Base-by-base conservation (phyloP, 768 basidiomycete genomes). In the Boletus pseudo-olivaceus region DNA sequence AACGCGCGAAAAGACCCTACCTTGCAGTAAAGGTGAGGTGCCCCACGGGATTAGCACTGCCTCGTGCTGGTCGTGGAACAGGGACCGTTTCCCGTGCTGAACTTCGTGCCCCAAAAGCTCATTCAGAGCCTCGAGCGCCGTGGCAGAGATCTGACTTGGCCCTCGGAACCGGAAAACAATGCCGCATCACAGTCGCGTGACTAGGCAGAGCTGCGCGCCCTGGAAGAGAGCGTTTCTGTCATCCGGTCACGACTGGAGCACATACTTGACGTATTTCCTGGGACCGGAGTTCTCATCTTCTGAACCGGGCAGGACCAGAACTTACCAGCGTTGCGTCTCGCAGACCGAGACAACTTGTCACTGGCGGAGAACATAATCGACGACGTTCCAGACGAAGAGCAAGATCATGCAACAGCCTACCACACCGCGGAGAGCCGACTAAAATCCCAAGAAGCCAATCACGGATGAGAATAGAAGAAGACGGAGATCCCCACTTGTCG, bases 371-470 rank as follows among this genome's bases (percentile, higher is more conserved):
- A 32, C 23, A 30, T 42, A 23, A 59, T 41, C 43, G 17, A 51
- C 29, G 46, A 56, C 30, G 53, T 63, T 57, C 51, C 55, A 51
- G 41, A 51, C 19, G 30, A 56, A 37, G 34, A n/a, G 34, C 44
- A 38, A 53, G 47, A 42, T 39, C 27, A 46, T 32, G 43, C 55
- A 56, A 20, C 30, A 50, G 19, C 55, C 23, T 19, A 49, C 40
- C 37, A 41, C 41, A 53, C 67, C 66, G 58, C 65, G 66, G 65
- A 67, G 38, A 51, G 51, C 62, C 61, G 61, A 57, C 49, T 23
- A 58, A 54, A 48, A 32, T 46, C 62, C 55, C 60, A 59, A 56
- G 60, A 65, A 56, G 45, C 45, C 30, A 44, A 43, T 46, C 33
- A 35, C 19, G 32, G 49, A 39, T 44, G 55, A 54, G 53, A 47